phyloP scores from a whole-genome alignment of 1,284 basidiomycete species.

The Moesziomyces sp. region DNA sequence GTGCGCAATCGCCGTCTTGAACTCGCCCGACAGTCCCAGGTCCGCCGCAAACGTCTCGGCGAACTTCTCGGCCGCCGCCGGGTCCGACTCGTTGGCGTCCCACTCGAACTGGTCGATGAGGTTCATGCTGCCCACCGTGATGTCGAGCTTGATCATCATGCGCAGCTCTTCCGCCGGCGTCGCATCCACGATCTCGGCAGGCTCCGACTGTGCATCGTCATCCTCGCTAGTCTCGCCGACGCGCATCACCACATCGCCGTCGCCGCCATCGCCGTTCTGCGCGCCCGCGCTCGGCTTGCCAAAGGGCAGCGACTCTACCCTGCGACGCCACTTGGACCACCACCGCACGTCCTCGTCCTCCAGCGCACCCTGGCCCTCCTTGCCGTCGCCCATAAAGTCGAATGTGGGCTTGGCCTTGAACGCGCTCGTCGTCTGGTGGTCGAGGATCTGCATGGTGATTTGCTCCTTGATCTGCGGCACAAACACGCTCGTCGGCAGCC shows the following conservation, averaged over 20 bases:
- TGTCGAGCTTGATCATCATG: slow-evolving; percentile 93
- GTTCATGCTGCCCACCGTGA: slow-evolving; percentile 91
- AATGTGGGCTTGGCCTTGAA: slow-evolving; percentile 50
- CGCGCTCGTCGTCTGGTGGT: slow-evolving; percentile 71
- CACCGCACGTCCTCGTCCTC: slow-evolving; percentile 41
- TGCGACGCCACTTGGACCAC: slow-evolving; percentile 49
- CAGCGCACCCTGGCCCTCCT: slow-evolving; percentile 40
- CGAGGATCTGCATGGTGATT: slow-evolving; percentile 87
- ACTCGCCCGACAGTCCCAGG: slow-evolving; percentile 86
- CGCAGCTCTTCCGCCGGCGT: slow-evolving; percentile 75
- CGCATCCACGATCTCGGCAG: slow-evolving; percentile 35
- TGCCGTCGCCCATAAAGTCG: slow-evolving; percentile 22
- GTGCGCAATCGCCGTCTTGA: slow-evolving; percentile 91
- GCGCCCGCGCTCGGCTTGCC: slow-evolving; percentile 72
- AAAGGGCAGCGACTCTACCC: slow-evolving; percentile 25
- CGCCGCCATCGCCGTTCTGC: slow-evolving; percentile 66
- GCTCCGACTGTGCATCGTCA: slow-evolving; percentile 68
- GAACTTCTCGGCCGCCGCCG: slow-evolving; percentile 89
- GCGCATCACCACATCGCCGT: slow-evolving; percentile 66
- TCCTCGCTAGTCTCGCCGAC: slow-evolving; percentile 66
- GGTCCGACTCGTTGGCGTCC: slow-evolving; percentile 82
- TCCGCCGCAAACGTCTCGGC: slow-evolving; percentile 88
- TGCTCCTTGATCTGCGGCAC: slow-evolving; percentile 80
- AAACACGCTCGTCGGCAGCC: slow-evolving; percentile 77
- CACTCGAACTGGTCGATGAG: slow-evolving; percentile 98